Conservation (phyloP, 2,329 filamentous ascomycete species). For the Ophiostoma himal-ulmi region DNA sequence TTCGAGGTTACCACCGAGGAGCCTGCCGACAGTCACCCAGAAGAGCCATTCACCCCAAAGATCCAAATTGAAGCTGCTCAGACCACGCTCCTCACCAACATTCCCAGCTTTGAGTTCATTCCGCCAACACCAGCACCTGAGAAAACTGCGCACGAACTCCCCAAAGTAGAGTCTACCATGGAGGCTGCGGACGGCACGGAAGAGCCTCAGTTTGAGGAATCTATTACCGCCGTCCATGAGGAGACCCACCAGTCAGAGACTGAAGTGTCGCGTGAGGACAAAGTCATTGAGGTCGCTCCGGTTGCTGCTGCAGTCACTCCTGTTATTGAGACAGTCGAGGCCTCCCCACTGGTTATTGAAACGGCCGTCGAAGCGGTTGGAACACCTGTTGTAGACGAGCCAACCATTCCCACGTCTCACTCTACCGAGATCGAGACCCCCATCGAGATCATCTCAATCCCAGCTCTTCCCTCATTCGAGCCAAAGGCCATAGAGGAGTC, state of each 20-base stretch:
- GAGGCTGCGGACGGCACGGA: neutral
- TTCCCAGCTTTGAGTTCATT: constrained; percentile 13
- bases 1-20: neutral
- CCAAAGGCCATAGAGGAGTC: neutral
- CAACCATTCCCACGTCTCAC: neutral
- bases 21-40: neutral
- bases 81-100: neutral
- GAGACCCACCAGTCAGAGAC: neutral
- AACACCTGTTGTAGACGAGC: neutral
- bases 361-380: neutral
- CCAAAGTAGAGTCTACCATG: neutral
- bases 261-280: neutral
- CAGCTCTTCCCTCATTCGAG: neutral
- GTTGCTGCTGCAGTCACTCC: neutral
- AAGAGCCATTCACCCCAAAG: neutral
- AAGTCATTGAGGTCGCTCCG: neutral
- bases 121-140: neutral
- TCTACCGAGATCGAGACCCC: neutral
- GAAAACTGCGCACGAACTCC: neutral
- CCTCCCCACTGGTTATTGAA: neutral
- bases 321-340: neutral
- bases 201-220: neutral
- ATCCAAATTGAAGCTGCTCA: neutral
- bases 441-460: neutral
- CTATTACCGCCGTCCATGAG: neutral